phyloP scores from a whole-genome alignment of 345 rosid species.

The Salix arbutifolia region DNA sequence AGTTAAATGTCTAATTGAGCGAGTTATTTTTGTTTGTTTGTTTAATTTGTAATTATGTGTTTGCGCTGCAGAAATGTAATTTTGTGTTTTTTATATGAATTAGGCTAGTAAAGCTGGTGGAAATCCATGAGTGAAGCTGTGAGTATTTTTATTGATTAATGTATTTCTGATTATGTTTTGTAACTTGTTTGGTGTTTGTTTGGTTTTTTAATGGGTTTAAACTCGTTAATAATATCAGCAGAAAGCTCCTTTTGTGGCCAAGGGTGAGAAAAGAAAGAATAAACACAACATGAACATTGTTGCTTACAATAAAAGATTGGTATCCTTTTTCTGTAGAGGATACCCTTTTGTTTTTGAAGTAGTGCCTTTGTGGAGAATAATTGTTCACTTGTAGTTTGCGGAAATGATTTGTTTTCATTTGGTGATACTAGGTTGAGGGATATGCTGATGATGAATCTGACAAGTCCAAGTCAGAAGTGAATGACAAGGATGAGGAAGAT shows the following conservation, averaged over 20 bases:
- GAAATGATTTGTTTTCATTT: neutral
- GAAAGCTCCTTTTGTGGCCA: constrained; percentile 53
- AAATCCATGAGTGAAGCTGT: constrained; percentile 60
- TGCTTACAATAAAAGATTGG: constrained; percentile 63
- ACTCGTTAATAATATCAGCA: constrained; percentile 33
- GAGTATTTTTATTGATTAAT: constrained; percentile 17
- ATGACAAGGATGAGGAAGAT: constrained; percentile 47
- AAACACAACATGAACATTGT: constrained; percentile 59
- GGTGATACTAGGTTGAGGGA: constrained; percentile 42
- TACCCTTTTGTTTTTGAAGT: neutral
- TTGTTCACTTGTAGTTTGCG: neutral
- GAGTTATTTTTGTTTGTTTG: no score
- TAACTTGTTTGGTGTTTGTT: neutral
- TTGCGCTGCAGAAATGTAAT: neutral
- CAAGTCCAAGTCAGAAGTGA: constrained; percentile 75
- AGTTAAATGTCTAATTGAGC: no score
- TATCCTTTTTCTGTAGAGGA: constrained; percentile 6
- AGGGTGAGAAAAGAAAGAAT: constrained; percentile 58
- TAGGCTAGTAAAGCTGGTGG: constrained; percentile 92
- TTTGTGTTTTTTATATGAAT: neutral
- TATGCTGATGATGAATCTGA: constrained; percentile 64
- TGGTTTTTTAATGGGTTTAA: neutral
- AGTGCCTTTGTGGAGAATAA: neutral
- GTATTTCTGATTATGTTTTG: neutral
- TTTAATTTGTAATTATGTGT: no score